A percentile compares a stretch with the other conserved stretches of the same genome.
Evolutionary conservation across 257 asterid species (phyloP).

Genomic region (Cordia subcordata): DNA sequence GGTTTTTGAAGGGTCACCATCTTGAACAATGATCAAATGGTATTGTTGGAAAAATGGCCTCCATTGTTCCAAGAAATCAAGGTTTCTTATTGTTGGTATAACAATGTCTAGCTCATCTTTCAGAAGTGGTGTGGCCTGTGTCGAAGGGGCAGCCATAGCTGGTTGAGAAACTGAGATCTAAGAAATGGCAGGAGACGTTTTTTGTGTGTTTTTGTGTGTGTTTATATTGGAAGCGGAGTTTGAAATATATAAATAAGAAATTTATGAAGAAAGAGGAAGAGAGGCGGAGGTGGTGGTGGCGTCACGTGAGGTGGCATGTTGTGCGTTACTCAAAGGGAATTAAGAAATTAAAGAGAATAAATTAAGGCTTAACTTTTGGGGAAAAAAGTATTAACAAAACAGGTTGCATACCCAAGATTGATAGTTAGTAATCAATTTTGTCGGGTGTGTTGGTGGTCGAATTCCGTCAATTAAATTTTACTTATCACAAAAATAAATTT

Average conservation of each 20-base stretch:
- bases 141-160: not conserved
- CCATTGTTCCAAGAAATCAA: constrained; percentile 39
- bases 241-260: not conserved
- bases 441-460: no score
- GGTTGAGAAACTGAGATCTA: not conserved
- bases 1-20: constrained; percentile 31
- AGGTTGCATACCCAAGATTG: no score
- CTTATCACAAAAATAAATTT: no score
- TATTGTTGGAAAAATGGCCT: constrained; percentile 40
- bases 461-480: no score
- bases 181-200: no score
- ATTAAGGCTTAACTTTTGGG: no score
- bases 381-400: no score
- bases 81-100: constrained; percentile 38
- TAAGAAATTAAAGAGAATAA: not conserved
- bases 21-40: constrained; percentile 43
- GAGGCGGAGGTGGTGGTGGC: not conserved
- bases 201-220: not conserved
- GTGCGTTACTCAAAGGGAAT: not conserved
- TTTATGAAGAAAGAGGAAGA: not conserved
- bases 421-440: no score
- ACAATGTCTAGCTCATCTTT: constrained; percentile 41
- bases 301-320: not conserved
- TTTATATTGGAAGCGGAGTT: not conserved
- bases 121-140: constrained; percentile 14